Conservation (phyloP, 805 yeast genomes). For the Candida anglica region DNA sequence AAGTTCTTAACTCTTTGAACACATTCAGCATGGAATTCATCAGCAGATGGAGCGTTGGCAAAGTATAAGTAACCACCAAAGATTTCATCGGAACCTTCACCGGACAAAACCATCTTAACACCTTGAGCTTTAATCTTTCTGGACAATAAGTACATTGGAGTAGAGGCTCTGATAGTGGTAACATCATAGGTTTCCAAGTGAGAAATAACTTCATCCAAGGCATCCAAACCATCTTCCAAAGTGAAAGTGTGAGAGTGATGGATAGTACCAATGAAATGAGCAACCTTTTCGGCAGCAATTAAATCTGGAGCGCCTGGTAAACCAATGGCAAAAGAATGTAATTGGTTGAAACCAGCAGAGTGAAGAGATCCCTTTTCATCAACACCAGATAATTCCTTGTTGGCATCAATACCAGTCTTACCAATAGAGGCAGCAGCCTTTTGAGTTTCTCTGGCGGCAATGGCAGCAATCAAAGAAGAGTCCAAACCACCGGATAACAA, state of each 20-base stretch:
- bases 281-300: conserved; percentile 93
- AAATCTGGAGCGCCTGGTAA: conserved; percentile 97
- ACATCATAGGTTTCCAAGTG: conserved; percentile 98
- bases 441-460: conserved; percentile 94
- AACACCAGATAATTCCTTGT: conserved; percentile 81
- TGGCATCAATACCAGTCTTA: conserved; percentile 53
- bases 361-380: conserved; percentile 85
- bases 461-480: conserved; percentile 92
- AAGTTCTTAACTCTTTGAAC: conserved; percentile 96
- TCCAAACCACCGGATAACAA: conserved; percentile 96
- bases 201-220: conserved; percentile 88
- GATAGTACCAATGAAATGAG: conserved; percentile 90
- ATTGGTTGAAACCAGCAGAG: conserved; percentile 66
- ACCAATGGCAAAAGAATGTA: conserved; percentile 97
- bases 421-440: conserved; percentile 53
- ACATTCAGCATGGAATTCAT: conserved; percentile 93
- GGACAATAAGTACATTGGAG: conserved; percentile 95
- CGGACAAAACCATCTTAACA: conserved; percentile 97
- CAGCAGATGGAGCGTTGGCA: conserved; percentile 91
- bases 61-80: conserved; percentile 98
- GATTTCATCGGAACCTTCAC: conserved; percentile 99
- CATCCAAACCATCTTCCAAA: conserved; percentile 93
- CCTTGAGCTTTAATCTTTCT: conserved; percentile 99
- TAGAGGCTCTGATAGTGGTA: conserved; percentile 97
- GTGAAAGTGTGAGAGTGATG: conserved; percentile 99